These are phyloP conservation scores for Anacardium occidentale DNA, from an alignment of 345 rosid genomes.

Conservation along the genomic window DNA sequence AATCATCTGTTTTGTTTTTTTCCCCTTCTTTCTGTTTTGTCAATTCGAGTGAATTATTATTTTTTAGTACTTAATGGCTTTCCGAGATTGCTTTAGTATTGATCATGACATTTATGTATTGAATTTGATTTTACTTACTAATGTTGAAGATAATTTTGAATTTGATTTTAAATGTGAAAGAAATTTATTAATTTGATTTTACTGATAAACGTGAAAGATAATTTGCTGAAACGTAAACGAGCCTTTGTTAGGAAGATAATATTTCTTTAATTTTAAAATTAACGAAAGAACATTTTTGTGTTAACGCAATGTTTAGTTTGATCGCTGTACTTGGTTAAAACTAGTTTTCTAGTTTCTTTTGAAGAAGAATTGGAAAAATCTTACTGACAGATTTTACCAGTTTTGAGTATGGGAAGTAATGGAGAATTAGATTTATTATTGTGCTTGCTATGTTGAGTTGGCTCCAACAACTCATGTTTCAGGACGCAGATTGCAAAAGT, in stretches of 20 bases:
- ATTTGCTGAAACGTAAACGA: background rate
- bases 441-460: background rate
- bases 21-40: conserved; percentile 3
- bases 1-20: background rate
- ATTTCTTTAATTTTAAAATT: too few species aligned
- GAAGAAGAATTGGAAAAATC: too few species aligned
- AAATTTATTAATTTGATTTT: too few species aligned
- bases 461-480: too few species aligned
- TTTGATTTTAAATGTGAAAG: too few species aligned
- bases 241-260: background rate
- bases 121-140: background rate
- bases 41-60: background rate
- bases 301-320: background rate
- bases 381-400: background rate
- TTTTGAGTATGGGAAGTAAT: background rate
- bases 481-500: background rate
- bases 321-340: background rate
- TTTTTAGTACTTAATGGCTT: background rate
- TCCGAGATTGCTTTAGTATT: background rate
- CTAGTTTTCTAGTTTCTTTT: background rate
- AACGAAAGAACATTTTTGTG: background rate
- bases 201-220: too few species aligned
- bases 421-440: background rate
- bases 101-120: background rate
- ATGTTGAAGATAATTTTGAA: too few species aligned